These are phyloP conservation scores for Arachis hypogaea DNA, from an alignment of 306 rosid genomes.

Conservation along the genomic window DNA sequence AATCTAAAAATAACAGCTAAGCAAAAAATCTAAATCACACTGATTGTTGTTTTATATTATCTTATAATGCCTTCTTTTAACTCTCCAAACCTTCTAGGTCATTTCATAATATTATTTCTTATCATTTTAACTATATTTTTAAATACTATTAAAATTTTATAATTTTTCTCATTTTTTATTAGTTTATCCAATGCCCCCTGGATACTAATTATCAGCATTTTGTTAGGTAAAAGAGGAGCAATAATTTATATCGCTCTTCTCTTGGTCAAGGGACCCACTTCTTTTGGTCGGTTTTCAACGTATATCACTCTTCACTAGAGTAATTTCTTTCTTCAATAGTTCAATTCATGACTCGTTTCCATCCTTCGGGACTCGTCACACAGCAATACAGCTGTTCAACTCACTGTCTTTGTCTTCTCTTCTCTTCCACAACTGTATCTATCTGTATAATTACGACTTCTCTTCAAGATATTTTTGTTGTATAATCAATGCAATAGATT, in stretches of 20 bases:
- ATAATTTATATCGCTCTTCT: background rate
- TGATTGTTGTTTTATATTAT: too few relatives aligned
- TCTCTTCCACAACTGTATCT: constrained; percentile 4
- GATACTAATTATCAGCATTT: constrained; percentile 15
- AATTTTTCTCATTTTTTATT: too few relatives aligned
- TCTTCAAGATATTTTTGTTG: constrained; percentile 15
- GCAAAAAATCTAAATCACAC: too few relatives aligned
- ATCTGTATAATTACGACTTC: background rate
- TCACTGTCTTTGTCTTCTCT: background rate
- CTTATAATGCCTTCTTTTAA: too few relatives aligned
- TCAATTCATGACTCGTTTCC: background rate
- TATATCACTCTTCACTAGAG: background rate
- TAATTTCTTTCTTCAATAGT: background rate
- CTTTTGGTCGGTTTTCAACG: constrained; percentile 27
- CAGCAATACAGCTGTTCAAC: background rate
- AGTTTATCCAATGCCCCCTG: too few relatives aligned
- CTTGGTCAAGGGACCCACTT: constrained; percentile 28
- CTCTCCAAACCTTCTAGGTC: too few relatives aligned
- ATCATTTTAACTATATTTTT: too few relatives aligned
- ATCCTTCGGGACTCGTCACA: background rate
- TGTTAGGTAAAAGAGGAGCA: background rate
- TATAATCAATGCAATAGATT: too few relatives aligned
- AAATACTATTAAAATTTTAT: too few relatives aligned
- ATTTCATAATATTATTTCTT: too few relatives aligned
- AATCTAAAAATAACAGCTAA: too few relatives aligned